Evolutionary conservation across 352 stramenopile species (phyloP).

Genomic region (Phytophthora rubi): DNA sequence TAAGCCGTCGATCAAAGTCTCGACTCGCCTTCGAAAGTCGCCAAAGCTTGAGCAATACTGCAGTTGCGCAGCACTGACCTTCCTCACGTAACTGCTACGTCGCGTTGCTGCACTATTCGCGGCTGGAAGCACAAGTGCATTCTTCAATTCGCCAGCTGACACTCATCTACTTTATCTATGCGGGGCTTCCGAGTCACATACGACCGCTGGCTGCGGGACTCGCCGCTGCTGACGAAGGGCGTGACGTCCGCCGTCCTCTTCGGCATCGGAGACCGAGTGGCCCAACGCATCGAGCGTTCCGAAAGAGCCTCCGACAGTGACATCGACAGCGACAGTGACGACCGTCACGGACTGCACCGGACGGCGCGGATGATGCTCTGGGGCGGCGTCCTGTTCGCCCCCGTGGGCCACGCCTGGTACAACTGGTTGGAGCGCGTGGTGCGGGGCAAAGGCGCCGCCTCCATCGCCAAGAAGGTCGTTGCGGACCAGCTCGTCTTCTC

Average conservation of each 20-base stretch:
- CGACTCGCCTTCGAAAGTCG: not conserved
- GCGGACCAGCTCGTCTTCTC: conserved; percentile 49
- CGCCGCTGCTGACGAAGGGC: conserved; percentile 73
- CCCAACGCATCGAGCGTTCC: conserved; percentile 53
- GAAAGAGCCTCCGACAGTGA: conserved; percentile 3
- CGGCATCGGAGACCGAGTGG: conserved; percentile 65
- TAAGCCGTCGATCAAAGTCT: not conserved
- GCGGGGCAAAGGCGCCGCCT: conserved; percentile 26
- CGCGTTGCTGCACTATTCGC: not conserved
- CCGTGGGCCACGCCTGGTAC: conserved; percentile 92
- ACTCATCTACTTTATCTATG: conserved; percentile 28
- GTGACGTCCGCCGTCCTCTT: conserved; percentile 75
- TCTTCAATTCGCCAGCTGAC: conserved; percentile 20
- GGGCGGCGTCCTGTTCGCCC: conserved; percentile 87
- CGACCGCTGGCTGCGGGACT: conserved; percentile 53
- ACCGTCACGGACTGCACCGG: conserved; percentile 30
- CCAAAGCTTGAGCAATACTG: not conserved
- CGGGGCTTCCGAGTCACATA: conserved; percentile 55
- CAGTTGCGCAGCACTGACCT: not conserved
- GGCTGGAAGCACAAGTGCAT: conserved; percentile 9
- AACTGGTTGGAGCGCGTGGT: conserved; percentile 75
- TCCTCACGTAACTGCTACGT: conserved; percentile 17
- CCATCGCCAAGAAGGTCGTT: conserved; percentile 47
- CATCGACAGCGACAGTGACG: conserved; percentile 4
- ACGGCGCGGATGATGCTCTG: conserved; percentile 85